Base-by-base conservation (phyloP, 345 rosid genomes). In the Eucalyptus urophylla region DNA sequence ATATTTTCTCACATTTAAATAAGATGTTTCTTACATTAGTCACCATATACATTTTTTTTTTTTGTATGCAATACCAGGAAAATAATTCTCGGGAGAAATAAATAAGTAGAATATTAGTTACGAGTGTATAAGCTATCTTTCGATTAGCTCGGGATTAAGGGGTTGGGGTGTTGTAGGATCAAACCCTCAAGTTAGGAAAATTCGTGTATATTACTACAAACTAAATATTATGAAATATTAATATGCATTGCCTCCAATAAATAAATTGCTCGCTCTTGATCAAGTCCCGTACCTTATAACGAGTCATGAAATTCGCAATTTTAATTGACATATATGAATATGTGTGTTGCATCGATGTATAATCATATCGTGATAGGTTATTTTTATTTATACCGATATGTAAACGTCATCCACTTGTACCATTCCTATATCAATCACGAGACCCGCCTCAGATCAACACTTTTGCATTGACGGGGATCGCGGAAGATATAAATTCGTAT, bases 241-340 rank as follows among this genome's bases (percentile, higher is more conserved):
- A 60, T 12, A 27, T 27, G 31, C 69, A 27, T 60, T 12, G 16
- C 3, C 65, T 58, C 65, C 7, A 58, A 58, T 58, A 25, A 25
- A 58, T 24, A 58, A 58, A 58, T 58, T 0, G 14, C 7, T 25
- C 7, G 4, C n/a, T 58, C 14, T 58, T 11, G 65, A 11, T 58
- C 7, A 29, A 60, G 67, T 12, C 31, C 12, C 14, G 1, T 60
- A 27, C 15, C 4, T 12, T 27, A 10, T 9, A 22, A 56, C 5
- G 0, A 56, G 62, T 24, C 11, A 60, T 60, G 8, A 27, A 60
- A 11, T 12, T 3, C 8, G 0, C 1, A 1, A 0, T 60, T 60
- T 27, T 60, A 11, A 60, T 25, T 4, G 14, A 60, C 1, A 60
- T 27, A 27, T 43, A 43, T 40, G 5, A 60, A 60, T 60, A 5